Base-by-base conservation (phyloP, 169 alveolate species). In the Cryptosporidium bovis region DNA sequence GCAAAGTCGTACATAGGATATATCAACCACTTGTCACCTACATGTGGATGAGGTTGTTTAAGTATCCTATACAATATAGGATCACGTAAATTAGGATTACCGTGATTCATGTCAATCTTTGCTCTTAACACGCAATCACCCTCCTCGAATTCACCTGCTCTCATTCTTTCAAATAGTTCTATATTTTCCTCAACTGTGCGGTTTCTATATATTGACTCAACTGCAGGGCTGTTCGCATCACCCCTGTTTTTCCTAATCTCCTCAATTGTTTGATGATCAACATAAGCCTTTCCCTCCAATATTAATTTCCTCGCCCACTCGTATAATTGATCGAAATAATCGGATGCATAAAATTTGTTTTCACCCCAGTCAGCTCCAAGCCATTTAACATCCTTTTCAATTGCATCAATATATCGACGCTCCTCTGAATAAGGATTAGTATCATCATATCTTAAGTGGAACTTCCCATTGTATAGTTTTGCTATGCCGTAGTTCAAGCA, bases 1-100 rank as follows among this genome's bases (percentile, higher is more conserved):
- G 99, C 99, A 91, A 95, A 97, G 93, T 99, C 99, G 93, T 98
- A 99, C 93, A 98, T 97, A 2, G 99, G 99, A 90, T 99, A 98
- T 18, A 98, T 96, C 77, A 97, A 93, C 99, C 99, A 99, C 87
- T 95, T 94, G 82, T 97, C 94, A 18, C 99, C 99, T 18, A 99
- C 98, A 68, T 98, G 98, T 5, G 99, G 99, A 89, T 99, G 99
- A 1, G 95, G 91, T 20, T 92, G 90, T 58, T 90, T 90, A 36
- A 93, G 91, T 34, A 95, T 95, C 62, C 99, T 91, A 90, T 97
- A 98, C 53, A 98, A 96, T 46, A 97, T 97, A 1, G 99, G 99
- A 91, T 97, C 99, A 84, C 99, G 92, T 98, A 99, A 93, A 83
- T 97, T 96, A 91, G 99, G 98, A 91, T 99, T 99, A 33, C 96